phyloP scores from a whole-genome alignment of 1,284 basidiomycete species.

The Ustilago shanxiensis region DNA sequence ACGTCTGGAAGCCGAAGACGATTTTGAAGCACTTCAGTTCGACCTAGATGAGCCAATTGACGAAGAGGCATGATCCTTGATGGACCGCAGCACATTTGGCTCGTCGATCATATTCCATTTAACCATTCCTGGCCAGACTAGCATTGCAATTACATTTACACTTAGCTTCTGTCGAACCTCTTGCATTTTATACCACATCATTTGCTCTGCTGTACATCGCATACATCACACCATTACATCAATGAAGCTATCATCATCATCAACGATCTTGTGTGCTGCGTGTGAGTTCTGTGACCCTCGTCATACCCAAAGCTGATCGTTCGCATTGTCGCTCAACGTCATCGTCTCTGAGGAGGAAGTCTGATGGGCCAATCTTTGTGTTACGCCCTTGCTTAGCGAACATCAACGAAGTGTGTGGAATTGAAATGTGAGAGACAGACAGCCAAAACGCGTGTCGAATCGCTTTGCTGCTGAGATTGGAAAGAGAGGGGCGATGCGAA shows the following conservation, averaged over 20 bases:
- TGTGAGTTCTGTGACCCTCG: too few species aligned
- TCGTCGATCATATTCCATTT: neutral
- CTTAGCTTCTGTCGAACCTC: neutral
- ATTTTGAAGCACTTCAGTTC: constrained; percentile 30
- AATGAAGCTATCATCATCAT: neutral
- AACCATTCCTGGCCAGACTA: neutral
- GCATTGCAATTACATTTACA: neutral
- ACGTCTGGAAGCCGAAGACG: constrained; percentile 25
- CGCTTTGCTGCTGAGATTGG: neutral
- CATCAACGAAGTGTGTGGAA: too few species aligned
- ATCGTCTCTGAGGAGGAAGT: too few species aligned
- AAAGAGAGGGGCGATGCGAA: neutral
- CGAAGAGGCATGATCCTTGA: neutral
- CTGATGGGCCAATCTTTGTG: too few species aligned
- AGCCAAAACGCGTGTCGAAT: neutral
- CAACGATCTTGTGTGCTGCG: neutral
- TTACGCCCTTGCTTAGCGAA: too few species aligned
- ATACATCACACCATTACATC: neutral
- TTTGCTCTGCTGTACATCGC: neutral
- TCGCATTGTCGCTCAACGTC: too few species aligned
- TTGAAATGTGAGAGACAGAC: neutral
- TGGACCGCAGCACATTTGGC: neutral
- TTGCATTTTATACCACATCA: constrained; percentile 6
- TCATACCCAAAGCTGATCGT: too few species aligned
- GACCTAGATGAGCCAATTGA: constrained; percentile 20